These are phyloP conservation scores for Berberis thunbergii DNA, from an alignment of 164 flowering plant species.

Conservation along the genomic window DNA sequence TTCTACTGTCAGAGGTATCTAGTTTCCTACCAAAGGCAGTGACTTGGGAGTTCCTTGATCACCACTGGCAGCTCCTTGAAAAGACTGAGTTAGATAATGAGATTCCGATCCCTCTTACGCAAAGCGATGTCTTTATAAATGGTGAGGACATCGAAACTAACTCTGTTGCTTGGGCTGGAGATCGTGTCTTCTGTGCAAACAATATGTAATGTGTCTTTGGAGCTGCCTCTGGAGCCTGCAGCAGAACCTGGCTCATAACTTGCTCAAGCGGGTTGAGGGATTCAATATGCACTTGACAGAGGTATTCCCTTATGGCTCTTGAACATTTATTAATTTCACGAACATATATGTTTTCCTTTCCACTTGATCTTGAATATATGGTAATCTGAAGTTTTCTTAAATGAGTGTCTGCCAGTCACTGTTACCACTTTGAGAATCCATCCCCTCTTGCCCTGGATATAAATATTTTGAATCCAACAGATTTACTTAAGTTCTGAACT, in stretches of 20 bases:
- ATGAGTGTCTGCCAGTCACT: no score
- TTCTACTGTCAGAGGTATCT: constrained; percentile 89
- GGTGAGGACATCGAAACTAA: constrained; percentile 25
- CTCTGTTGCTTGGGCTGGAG: constrained; percentile 77
- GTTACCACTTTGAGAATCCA: no score
- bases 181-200: constrained; percentile 91
- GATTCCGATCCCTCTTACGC: constrained; percentile 19
- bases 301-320: constrained; percentile 30
- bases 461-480: no score
- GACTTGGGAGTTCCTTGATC: constrained; percentile 85
- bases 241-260: constrained; percentile 79
- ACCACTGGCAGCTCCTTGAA: constrained; percentile 91
- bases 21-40: constrained; percentile 63
- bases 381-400: no score
- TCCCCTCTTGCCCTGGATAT: no score
- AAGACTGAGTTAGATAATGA: constrained; percentile 26
- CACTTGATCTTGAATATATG: neutral
- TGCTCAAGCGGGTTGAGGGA: constrained; percentile 65
- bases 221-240: constrained; percentile 80
- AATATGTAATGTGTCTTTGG: constrained; percentile 79
- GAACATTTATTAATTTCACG: neutral
- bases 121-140: constrained; percentile 20
- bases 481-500: no score
- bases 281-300: constrained; percentile 93
- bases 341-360: neutral